A percentile compares a stretch with the other conserved stretches of the same genome.
These are phyloP conservation scores for Clitoria ternatea DNA, from an alignment of 306 rosid genomes.

Conservation along the genomic window DNA sequence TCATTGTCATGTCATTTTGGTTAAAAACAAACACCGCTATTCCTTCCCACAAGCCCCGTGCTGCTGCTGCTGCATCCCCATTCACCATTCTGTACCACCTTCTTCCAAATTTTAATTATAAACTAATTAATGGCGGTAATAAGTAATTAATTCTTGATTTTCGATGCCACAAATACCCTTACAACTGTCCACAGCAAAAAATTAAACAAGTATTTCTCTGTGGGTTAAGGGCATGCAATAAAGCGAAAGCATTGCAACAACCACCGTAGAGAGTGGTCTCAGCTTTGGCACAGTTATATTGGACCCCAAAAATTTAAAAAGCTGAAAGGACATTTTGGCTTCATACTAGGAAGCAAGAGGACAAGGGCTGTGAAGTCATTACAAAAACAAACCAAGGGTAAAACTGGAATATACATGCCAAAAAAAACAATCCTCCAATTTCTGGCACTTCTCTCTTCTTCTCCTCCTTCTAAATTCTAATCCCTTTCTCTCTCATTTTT, in stretches of 20 bases:
- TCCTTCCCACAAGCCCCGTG: conserved; percentile 20
- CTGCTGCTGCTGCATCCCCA: neutral
- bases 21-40: conserved; percentile 30
- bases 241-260: conserved; percentile 3
- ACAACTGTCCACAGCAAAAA: neutral
- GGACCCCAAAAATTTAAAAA: conserved; percentile 19
- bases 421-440: conserved; percentile 3
- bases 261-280: conserved; percentile 23
- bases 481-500: too few species aligned
- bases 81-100: too few species aligned
- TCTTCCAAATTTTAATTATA: too few species aligned
- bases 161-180: conserved; percentile 33
- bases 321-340: conserved; percentile 49
- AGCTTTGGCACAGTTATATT: neutral
- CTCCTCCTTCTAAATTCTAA: too few species aligned
- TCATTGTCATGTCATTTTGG: conserved; percentile 29
- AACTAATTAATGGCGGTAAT: too few species aligned
- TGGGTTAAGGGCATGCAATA: neutral
- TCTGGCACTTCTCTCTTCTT: neutral
- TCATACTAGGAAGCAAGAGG: conserved; percentile 56
- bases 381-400: conserved; percentile 31
- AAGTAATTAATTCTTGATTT: neutral
- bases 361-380: conserved; percentile 38
- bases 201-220: neutral
- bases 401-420: conserved; percentile 18